Base-by-base conservation (phyloP, 2,329 filamentous ascomycete genomes). In the Colletotrichum salicis region DNA sequence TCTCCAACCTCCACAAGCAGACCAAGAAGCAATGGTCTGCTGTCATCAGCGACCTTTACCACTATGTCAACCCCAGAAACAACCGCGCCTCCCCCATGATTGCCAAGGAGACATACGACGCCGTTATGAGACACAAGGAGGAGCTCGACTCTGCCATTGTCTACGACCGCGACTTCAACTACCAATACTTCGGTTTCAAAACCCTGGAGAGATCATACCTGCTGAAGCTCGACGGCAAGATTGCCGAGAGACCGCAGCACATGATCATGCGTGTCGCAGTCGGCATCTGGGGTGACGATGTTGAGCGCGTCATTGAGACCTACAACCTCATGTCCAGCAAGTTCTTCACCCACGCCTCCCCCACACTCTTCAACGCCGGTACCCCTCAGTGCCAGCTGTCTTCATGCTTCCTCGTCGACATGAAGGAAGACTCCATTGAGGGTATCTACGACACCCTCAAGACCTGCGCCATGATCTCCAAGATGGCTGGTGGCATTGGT, bases 171-270 rank as follows among this genome's bases (percentile, higher is more conserved):
- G 96, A 99, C 82, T 99, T 99, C 90, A 98, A 98, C 90, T 99
- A 99, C 88, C 96, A 99, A 87, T 99, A 97, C 87, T 99, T 99
- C 79, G 96, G 96, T 75, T 99, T 99, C 91, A 99, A 99, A 90
- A 99, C 96, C 8, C 88, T 99, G 51, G 96, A 99, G 88, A 92
- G 96, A 73, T 99, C 96, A 80, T 99, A 99, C 80, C 92, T 99
- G 64, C 92, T 99, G 76, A 95, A 97, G 81, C 93, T 98, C 76
- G 90, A 98, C 78, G 95, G 95, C 82, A 97, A 98, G 86, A 94
- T 98, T 80, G 96, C 95, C 64, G 96, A 99, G 87, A 92, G 96
- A 79, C 96, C 96, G 56, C 96, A 99, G 85, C 96, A 99, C 86
- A 96, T 99, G 95, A 96, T 99, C 78, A 99, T 99, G 96, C 94